Evolutionary conservation across 192 early-diverging fungal genomes (phyloP).

Genomic region (Podila epigama): DNA sequence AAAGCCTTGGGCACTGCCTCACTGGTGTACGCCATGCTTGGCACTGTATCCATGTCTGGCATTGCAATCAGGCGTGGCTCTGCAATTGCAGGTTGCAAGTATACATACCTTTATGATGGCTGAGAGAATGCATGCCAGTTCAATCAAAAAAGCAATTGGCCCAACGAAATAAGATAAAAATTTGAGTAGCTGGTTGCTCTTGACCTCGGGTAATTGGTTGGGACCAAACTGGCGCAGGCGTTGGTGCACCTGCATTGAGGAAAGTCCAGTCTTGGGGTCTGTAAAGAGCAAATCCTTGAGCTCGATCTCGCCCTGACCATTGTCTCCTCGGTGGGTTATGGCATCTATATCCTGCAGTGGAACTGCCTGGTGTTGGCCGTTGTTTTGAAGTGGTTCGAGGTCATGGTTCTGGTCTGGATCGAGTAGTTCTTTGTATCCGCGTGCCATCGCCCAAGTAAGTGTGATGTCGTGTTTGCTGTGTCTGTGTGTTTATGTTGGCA

Average conservation of each 20-base stretch:
- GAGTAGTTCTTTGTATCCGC: conserved; percentile 36
- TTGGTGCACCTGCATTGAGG: conserved; percentile 56
- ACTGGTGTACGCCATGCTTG: too few species aligned
- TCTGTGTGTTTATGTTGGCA: background rate
- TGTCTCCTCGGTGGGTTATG: background rate
- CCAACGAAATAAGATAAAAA: conserved; percentile 64
- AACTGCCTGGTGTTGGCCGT: background rate
- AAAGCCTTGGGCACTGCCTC: conserved; percentile 21
- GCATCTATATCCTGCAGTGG: background rate
- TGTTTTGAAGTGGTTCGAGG: background rate
- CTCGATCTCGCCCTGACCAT: conserved; percentile 28
- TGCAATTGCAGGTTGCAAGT: too few species aligned
- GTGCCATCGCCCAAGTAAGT: conserved; percentile 7
- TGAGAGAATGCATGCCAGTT: conserved; percentile 53
- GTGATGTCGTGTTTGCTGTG: background rate
- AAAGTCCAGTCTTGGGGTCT: conserved; percentile 66
- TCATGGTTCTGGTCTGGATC: conserved; percentile 19
- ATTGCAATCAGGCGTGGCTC: too few species aligned
- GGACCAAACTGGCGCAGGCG: conserved; percentile 72
- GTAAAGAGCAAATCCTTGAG: conserved; percentile 64
- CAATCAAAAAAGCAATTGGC: conserved; percentile 72
- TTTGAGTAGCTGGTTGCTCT: conserved; percentile 49
- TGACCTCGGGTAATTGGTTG: conserved; percentile 80
- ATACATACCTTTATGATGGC: conserved; percentile 30
- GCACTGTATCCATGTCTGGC: too few species aligned